Evolutionary conservation across 257 asterid species (phyloP), one percentile per base, ranked within the genome.

Genomic region (Forsythia viridissima): DNA sequence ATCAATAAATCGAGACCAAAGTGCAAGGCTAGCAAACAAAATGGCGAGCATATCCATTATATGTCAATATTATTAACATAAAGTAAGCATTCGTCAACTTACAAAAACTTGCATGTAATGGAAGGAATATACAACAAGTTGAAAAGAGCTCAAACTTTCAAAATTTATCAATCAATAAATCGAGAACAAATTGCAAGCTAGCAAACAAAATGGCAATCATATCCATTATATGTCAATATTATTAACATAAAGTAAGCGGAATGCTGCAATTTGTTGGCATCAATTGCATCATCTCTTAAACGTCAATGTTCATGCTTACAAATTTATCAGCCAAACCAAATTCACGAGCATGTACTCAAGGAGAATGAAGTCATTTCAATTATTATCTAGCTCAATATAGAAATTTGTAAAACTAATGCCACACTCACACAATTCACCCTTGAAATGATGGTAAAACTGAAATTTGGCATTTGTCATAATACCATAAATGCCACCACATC

Each of bases 201-300:
- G 69, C 15, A 37, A 73, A 11, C 24, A 72, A 74, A 79, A 34
- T 55, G 43, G 39, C 68, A 74, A 77, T 37, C 21, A 37, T 72
- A 42, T 63, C 37, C 40, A 37, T 18, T 76, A 37, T 67, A 39
- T 40, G 36, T 18, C 52, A 71, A 15, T 30, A 63, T 61, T 46
- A 70, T 5, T 61, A 37, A 55, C 37, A 80, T 74, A 48, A 43
- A 61, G 42, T 8, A 67, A 41, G 39, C 59, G 73, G 42, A 46
- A n/a, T 68, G 74, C 42, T 69, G 76, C 36, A 13, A 79, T 20
- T 68, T 57, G 51, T 52, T 73, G 52, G 80, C 61, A 77, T 11
- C 74, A 63, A 52, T 72, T 72, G 30, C 37, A 21, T 24, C 18
- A 66, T 41, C 4, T 12, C 46, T 41, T 59, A 63, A 73, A 68